phyloP scores from a whole-genome alignment of 352 stramenopile species.

The Phytophthora hybrid region DNA sequence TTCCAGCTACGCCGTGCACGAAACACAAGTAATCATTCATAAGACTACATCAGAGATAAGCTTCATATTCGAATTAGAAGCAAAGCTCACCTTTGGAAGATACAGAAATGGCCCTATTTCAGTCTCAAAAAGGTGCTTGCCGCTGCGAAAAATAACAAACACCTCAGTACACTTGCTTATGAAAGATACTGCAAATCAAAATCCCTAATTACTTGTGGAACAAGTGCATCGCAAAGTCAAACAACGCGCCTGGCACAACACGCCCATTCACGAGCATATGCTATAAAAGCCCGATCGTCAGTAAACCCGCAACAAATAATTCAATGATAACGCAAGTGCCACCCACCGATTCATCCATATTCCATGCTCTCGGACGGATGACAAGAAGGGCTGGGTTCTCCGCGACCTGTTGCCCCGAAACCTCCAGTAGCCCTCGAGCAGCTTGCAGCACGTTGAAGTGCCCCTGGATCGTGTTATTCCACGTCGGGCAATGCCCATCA shows the following conservation, averaged over 20 bases:
- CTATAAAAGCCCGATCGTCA: slow-evolving; percentile 34
- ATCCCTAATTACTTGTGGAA: slow-evolving; percentile 92
- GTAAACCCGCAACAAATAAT: background rate
- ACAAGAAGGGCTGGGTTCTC: slow-evolving; percentile 86
- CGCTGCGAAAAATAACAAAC: slow-evolving; percentile 36
- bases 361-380: slow-evolving; percentile 94
- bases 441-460: slow-evolving; percentile 95
- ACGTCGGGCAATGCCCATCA: slow-evolving; percentile 90
- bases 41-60: background rate
- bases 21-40: background rate
- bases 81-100: slow-evolving; percentile 84
- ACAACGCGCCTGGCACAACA: slow-evolving; percentile 89
- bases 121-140: slow-evolving; percentile 72
- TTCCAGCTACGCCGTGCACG: slow-evolving; percentile 72
- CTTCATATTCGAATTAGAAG: background rate
- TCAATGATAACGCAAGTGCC: background rate
- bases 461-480: slow-evolving; percentile 92
- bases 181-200: background rate
- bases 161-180: background rate
- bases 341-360: slow-evolving; percentile 93
- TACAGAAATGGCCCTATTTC: slow-evolving; percentile 95
- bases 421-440: slow-evolving; percentile 63
- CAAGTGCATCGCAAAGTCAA: slow-evolving; percentile 96
- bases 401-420: slow-evolving; percentile 33
- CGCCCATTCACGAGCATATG: slow-evolving; percentile 92